Evolutionary conservation across 1,284 basidiomycete genomes (phyloP).

Genomic region (Ustilago xerochloae): DNA sequence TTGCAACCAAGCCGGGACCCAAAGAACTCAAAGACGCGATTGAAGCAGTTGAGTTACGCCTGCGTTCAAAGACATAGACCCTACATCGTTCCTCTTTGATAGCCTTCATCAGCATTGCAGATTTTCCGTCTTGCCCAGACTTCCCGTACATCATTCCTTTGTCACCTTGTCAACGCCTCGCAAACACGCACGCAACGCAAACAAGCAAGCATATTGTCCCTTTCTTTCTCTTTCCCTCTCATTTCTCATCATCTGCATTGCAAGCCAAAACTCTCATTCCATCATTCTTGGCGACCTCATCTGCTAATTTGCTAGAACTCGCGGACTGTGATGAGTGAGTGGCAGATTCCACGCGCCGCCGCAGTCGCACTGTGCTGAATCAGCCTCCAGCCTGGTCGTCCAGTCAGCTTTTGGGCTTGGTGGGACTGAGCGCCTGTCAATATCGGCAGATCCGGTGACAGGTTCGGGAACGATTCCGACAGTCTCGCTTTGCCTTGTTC

Average conservation of each 20-base stretch:
- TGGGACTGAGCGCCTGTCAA: too few relatives aligned
- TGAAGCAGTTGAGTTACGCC: constrained; percentile 46
- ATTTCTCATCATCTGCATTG: background rate
- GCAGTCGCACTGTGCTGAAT: constrained; percentile 1
- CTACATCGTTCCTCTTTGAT: background rate
- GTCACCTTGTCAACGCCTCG: background rate
- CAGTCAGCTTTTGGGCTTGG: background rate
- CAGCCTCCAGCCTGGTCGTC: constrained; percentile 4
- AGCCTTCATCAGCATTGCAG: background rate
- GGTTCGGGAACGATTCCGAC: background rate
- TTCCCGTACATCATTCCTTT: background rate
- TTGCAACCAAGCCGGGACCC: constrained; percentile 58
- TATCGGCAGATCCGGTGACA: background rate
- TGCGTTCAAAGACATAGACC: constrained; percentile 17
- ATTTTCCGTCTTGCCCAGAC: background rate
- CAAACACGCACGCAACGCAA: constrained; percentile 1
- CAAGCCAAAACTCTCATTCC: too few relatives aligned
- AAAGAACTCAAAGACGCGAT: constrained; percentile 61
- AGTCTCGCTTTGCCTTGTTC: background rate
- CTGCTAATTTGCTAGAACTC: too few relatives aligned
- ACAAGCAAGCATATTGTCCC: background rate
- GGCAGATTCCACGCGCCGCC: too few relatives aligned
- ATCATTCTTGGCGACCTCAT: too few relatives aligned
- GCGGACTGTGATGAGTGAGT: too few relatives aligned
- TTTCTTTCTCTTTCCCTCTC: background rate